phyloP scores from a whole-genome alignment of 495 filamentous ascomycete species.

The Aspergillus cristatus region DNA sequence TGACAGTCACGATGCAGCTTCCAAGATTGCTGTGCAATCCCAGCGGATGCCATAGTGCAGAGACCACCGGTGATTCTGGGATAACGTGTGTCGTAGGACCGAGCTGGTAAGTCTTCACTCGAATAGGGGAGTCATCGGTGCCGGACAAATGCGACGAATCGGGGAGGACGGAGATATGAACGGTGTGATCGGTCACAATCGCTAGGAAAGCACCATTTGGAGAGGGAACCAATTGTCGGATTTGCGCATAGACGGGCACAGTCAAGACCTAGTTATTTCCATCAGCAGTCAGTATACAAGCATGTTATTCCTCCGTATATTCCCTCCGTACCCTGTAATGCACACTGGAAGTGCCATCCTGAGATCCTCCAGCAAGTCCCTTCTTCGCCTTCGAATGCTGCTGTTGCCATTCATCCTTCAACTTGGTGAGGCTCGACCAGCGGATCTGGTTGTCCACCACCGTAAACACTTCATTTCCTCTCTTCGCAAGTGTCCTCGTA shows the following conservation, averaged over 20 bases:
- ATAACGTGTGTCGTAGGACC: constrained; percentile 84
- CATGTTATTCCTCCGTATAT: no score
- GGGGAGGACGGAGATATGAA: constrained; percentile 72
- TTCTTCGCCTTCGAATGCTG: constrained; percentile 23
- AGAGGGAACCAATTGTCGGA: constrained; percentile 72
- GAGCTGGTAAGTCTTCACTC: constrained; percentile 72
- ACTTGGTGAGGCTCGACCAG: constrained; percentile 67
- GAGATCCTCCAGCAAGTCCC: constrained; percentile 7
- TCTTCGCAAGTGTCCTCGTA: constrained; percentile 57
- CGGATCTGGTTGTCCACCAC: constrained; percentile 78
- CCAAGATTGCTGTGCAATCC: constrained; percentile 52
- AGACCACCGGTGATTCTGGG: constrained; percentile 64
- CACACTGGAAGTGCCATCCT: constrained; percentile 5
- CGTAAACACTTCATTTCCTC: constrained; percentile 74
- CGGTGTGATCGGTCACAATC: constrained; percentile 72
- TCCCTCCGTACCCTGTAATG: constrained; percentile 26
- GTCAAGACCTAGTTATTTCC: constrained; percentile 53
- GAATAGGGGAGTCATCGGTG: constrained; percentile 53
- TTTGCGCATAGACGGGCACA: constrained; percentile 61
- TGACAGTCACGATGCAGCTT: constrained; percentile 71
- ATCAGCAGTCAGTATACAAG: constrained; percentile 3
- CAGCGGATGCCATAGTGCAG: constrained; percentile 79
- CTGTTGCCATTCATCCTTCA: constrained; percentile 65
- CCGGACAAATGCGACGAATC: constrained; percentile 62
- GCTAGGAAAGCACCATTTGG: constrained; percentile 71